These are phyloP conservation scores for Mimosa pudica DNA, from an alignment of 306 rosid genomes.

Conservation along the genomic window DNA sequence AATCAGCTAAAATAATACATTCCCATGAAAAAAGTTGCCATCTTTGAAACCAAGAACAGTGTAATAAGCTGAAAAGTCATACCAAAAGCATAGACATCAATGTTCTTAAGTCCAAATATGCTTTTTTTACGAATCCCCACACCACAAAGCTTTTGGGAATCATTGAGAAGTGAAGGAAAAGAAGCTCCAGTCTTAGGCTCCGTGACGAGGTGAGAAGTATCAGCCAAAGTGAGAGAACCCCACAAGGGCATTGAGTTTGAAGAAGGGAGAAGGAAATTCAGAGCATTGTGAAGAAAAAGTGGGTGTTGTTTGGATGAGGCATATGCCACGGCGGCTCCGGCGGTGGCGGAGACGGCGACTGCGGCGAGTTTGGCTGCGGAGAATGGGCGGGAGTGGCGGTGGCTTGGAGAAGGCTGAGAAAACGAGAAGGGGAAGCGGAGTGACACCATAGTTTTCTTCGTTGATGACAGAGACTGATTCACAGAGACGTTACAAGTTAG, in stretches of 20 bases:
- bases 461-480: neutral
- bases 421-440: constrained; percentile 87
- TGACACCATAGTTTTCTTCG: constrained; percentile 56
- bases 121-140: constrained; percentile 79
- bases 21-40: neutral
- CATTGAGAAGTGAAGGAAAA: constrained; percentile 66
- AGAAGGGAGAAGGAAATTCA: constrained; percentile 51
- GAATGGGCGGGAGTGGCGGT: constrained; percentile 37
- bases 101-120: constrained; percentile 78
- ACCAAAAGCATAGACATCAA: constrained; percentile 92
- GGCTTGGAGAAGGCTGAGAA: constrained; percentile 50
- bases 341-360: constrained; percentile 16
- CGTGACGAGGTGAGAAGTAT: constrained; percentile 45
- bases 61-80: neutral
- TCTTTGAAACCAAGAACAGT: neutral
- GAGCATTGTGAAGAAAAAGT: constrained; percentile 51
- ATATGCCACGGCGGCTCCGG: constrained; percentile 55
- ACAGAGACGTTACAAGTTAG: no score
- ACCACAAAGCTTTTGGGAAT: constrained; percentile 73
- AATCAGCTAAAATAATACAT: neutral
- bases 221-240: constrained; percentile 72
- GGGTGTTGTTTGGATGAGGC: constrained; percentile 39
- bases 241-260: constrained; percentile 49
- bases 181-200: constrained; percentile 65
- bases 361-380: constrained; percentile 37